These are phyloP conservation scores for Phytophthora sp. DNA, from an alignment of 352 stramenopile species.

Conservation along the genomic window DNA sequence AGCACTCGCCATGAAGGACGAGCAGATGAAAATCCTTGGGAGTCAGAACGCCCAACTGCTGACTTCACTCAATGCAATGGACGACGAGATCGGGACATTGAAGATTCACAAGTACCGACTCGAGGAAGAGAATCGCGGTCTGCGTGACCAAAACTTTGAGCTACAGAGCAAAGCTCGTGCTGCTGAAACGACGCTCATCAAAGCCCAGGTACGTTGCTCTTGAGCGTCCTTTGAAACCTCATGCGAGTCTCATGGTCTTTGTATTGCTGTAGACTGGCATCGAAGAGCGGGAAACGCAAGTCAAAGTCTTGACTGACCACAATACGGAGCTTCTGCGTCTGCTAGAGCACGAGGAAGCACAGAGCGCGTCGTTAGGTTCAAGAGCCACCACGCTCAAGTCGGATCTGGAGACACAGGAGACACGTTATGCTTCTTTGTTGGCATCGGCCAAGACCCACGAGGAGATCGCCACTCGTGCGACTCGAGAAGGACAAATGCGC, in stretches of 20 bases:
- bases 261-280: conserved; percentile 50
- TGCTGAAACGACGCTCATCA: conserved; percentile 84
- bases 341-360: conserved; percentile 94
- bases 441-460: conserved; percentile 94
- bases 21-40: conserved; percentile 95
- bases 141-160: conserved; percentile 94
- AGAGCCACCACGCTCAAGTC: conserved; percentile 62
- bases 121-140: conserved; percentile 92
- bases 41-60: conserved; percentile 92
- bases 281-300: conserved; percentile 92
- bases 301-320: conserved; percentile 95
- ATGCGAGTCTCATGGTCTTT: conserved; percentile 1
- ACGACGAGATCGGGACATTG: conserved; percentile 74
- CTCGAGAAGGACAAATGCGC: conserved; percentile 91
- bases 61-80: conserved; percentile 86
- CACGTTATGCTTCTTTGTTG: conserved; percentile 90
- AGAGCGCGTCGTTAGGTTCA: conserved; percentile 66
- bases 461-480: conserved; percentile 89
- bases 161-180: conserved; percentile 89
- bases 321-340: conserved; percentile 95
- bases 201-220: conserved; percentile 56
- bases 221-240: background rate
- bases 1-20: conserved; percentile 96
- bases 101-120: conserved; percentile 70
- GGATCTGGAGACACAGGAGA: conserved; percentile 88